Evolutionary conservation across 1,284 basidiomycete species (phyloP).

Genomic region (Chondrostereum purpureum): DNA sequence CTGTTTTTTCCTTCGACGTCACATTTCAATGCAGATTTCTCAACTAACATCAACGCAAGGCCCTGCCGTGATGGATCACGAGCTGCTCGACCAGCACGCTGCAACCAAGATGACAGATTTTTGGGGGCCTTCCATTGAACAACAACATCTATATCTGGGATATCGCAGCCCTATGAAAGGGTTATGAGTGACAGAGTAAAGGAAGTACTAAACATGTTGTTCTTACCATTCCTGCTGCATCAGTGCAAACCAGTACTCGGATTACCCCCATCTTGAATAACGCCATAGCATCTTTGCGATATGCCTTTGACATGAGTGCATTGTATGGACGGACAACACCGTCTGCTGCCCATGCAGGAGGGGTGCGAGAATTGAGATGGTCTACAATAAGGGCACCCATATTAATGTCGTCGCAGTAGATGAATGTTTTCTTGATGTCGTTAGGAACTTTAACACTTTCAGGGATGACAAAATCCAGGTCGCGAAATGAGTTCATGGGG

Average conservation of each 20-base stretch:
- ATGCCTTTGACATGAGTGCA: conserved; percentile 13
- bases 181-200: neutral
- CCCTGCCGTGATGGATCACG: conserved; percentile 14
- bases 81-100: conserved; percentile 23
- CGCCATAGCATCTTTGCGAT: conserved; percentile 6
- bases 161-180: conserved; percentile 28
- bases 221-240: conserved; percentile 30
- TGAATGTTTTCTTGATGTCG: conserved; percentile 19
- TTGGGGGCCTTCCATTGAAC: conserved; percentile 27
- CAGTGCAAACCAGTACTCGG: conserved; percentile 26
- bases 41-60: conserved; percentile 23
- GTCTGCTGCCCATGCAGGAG: conserved; percentile 8
- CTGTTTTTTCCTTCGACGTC: conserved; percentile 3
- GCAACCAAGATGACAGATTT: conserved; percentile 23
- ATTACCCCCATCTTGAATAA: conserved; percentile 20
- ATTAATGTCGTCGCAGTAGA: conserved; percentile 24
- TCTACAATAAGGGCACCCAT: conserved; percentile 19
- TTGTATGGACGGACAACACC: conserved; percentile 25
- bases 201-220: neutral
- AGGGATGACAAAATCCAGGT: conserved; percentile 32
- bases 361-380: conserved; percentile 16
- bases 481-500: conserved; percentile 26
- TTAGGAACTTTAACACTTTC: neutral
- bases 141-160: conserved; percentile 26
- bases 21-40: conserved; percentile 18